Conservation (phyloP, 352 stramenopile species). For the Phytophthora cactorum region DNA sequence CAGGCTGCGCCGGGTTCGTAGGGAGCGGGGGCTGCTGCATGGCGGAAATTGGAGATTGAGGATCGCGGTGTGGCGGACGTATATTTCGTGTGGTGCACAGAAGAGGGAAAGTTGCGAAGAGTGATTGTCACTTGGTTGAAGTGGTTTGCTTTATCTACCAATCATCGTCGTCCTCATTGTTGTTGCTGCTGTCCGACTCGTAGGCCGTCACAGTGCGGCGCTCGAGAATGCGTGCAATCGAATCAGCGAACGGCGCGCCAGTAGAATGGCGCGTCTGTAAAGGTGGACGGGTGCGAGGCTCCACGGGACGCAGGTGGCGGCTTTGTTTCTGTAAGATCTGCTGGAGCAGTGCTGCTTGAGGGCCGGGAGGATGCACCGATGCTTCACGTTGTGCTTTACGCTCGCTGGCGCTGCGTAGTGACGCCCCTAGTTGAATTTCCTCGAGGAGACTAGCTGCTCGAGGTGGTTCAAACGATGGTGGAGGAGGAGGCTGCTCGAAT, state of each 20-base stretch:
- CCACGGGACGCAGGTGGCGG: slow-evolving; percentile 46
- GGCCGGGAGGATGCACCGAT: slow-evolving; percentile 6
- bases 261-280: slow-evolving; percentile 7
- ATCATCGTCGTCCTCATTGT: slow-evolving; percentile 27
- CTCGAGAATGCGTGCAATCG: slow-evolving; percentile 71
- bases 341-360: slow-evolving; percentile 48
- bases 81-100: background rate
- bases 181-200: slow-evolving; percentile 58
- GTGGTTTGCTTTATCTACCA: slow-evolving; percentile 23
- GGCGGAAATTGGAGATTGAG: background rate
- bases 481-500: slow-evolving; percentile 16
- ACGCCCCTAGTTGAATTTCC: slow-evolving; percentile 44
- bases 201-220: slow-evolving; percentile 60
- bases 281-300: slow-evolving; percentile 16
- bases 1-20: slow-evolving; percentile 20
- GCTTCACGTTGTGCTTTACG: slow-evolving; percentile 10
- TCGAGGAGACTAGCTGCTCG: slow-evolving; percentile 23
- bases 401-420: slow-evolving; percentile 23
- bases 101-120: background rate
- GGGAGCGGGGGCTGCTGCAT: slow-evolving; percentile 43
- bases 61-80: slow-evolving; percentile 9
- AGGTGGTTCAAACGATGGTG: slow-evolving; percentile 1
- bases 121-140: slow-evolving; percentile 16
- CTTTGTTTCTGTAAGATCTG: slow-evolving; percentile 67
- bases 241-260: slow-evolving; percentile 50